These are phyloP conservation scores for Argentina anserina DNA, from an alignment of 306 rosid species.

Conservation along the genomic window DNA sequence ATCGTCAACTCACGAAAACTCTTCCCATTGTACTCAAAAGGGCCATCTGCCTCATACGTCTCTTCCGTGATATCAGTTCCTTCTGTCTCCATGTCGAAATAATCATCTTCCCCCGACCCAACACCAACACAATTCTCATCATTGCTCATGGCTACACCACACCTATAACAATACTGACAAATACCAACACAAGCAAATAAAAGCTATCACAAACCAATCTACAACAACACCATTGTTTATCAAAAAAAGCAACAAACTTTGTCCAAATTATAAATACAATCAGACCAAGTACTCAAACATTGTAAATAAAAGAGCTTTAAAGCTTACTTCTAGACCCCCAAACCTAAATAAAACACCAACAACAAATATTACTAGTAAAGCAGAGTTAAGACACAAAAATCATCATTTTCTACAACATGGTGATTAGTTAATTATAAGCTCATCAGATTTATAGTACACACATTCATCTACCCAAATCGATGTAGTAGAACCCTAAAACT, in stretches of 20 bases:
- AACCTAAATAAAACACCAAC: neutral
- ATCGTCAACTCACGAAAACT: neutral
- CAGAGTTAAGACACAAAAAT: neutral
- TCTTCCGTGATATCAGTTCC: neutral
- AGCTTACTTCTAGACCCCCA: neutral
- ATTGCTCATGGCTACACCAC: neutral
- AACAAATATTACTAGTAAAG: neutral
- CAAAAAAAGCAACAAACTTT: neutral
- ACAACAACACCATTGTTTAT: neutral
- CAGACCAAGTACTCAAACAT: neutral
- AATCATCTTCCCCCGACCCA: neutral
- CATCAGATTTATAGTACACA: neutral
- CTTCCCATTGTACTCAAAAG: constrained; percentile 1
- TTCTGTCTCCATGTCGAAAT: neutral
- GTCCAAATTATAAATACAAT: neutral
- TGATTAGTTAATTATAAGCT: neutral
- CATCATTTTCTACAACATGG: neutral
- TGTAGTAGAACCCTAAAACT: neutral
- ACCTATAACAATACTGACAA: neutral
- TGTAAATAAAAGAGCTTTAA: neutral
- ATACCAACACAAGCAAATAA: neutral
- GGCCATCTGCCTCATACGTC: neutral
- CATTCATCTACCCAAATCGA: neutral
- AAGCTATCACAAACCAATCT: neutral
- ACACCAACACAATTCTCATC: neutral